Base-by-base conservation (phyloP, 768 basidiomycete genomes). In the Gymnopilus junonius region DNA sequence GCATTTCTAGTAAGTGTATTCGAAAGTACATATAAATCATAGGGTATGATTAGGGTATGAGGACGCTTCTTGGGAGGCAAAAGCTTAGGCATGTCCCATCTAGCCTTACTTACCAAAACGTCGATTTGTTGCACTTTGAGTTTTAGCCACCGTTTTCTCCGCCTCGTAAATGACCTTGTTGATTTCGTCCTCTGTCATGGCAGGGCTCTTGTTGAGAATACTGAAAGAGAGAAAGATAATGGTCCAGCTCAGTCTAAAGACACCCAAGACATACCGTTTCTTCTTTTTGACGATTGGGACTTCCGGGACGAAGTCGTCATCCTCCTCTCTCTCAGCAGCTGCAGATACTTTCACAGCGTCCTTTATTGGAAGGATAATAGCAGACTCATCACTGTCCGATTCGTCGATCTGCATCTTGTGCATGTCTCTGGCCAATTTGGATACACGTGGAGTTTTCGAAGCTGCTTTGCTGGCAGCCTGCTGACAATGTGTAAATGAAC, bases 171-270 rank as follows among this genome's bases (percentile, higher is more conserved):
- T 74, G 14, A 74, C 75, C 64, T 71, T 79, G 61, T 85, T 86
- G 45, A 92, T 82, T 56, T 87, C 82, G 21, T 90, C 89, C 56
- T 90, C 88, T 0, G 85, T 91, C 54, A 89, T 76, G 23, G 88
- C 71, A 8, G 77, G 55, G 11, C 64, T 69, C 34, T 72, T 75
- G 50, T 58, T 66, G 42, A 71, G 70, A 58, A 59, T 67, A 65
- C 58, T 59, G 32, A 14, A 42, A 48, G 11, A 29, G 14, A n/a
- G n/a, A n/a, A n/a, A 31, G 32, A 17, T 59, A 37, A 34, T 21
- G 20, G 31, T 34, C 55, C 14, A 40, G 32, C 17, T 21, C 27
- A 17, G 32, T 48, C n/a, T 56, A 63, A 7, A 50, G 40, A 23
- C 23, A 35, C 46, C 29, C 34, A 56, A 42, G 21, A 70, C 82